A percentile compares a stretch with the other conserved stretches of the same genome.
These are phyloP conservation scores for Xerocomellus dryophilus DNA, from an alignment of 768 basidiomycete genomes.

Conservation along the genomic window DNA sequence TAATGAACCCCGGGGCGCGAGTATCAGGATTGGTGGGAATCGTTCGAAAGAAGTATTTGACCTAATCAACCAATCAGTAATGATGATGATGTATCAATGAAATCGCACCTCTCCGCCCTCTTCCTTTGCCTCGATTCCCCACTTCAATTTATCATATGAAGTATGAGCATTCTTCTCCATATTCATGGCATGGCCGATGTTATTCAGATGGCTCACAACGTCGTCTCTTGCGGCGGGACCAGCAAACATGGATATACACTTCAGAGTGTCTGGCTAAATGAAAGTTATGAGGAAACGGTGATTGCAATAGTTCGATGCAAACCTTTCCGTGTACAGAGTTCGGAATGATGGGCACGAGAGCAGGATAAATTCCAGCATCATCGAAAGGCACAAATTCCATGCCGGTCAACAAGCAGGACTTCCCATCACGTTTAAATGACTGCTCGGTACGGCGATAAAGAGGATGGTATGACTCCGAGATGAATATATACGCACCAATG, in stretches of 20 bases:
- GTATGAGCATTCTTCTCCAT: background rate
- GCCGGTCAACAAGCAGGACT: background rate
- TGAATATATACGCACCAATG: constrained; percentile 1
- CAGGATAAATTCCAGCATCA: background rate
- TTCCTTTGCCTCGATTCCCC: constrained; percentile 4
- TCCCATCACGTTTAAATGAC: constrained; percentile 5
- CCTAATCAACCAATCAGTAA: background rate
- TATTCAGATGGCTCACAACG: background rate
- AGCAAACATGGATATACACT: no score
- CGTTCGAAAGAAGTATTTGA: background rate
- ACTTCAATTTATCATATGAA: background rate
- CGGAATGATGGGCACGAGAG: background rate
- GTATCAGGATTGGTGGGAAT: background rate
- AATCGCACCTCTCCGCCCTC: background rate
- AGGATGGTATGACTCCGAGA: background rate
- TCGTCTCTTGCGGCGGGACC: background rate
- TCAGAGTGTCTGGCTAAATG: no score
- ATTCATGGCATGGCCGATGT: background rate
- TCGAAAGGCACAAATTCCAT: background rate
- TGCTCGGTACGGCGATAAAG: background rate
- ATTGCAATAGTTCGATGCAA: background rate
- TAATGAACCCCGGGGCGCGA: background rate
- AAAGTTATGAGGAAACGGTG: no score
- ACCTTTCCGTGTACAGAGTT: background rate
- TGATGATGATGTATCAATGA: background rate